phyloP scores from a whole-genome alignment of 2,329 filamentous ascomycete species.

The Amauroascus niger region DNA sequence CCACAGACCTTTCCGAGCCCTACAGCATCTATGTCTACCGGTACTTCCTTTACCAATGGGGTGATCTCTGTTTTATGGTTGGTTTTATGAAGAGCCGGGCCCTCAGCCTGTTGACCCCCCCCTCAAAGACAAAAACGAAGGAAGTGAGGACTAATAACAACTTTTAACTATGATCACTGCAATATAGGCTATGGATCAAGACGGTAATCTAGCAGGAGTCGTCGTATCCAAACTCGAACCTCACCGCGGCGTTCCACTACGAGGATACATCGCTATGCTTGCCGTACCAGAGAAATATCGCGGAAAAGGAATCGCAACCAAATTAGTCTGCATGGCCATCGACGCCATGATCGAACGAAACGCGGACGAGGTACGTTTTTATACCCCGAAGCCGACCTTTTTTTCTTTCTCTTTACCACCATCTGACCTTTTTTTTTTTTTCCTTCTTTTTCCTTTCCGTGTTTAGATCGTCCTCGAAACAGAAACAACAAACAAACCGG shows the following conservation, averaged over 20 bases:
- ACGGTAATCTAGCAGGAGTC: conserved; percentile 62
- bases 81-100: neutral
- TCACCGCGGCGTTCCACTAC: conserved; percentile 73
- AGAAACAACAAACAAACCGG: conserved; percentile 81
- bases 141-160: neutral
- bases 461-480: conserved; percentile 76
- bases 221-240: conserved; percentile 90
- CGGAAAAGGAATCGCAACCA: conserved; percentile 77
- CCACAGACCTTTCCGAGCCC: conserved; percentile 90
- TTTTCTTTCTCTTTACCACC: neutral
- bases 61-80: conserved; percentile 93
- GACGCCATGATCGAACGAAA: conserved; percentile 76
- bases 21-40: conserved; percentile 99
- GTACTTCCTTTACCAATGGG: conserved; percentile 97
- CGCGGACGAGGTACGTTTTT: conserved; percentile 61
- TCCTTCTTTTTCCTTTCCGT: neutral
- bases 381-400: neutral
- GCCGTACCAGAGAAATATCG: conserved; percentile 75
- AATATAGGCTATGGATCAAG: conserved; percentile 45
- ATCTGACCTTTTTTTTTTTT: neutral
- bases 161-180: no score
- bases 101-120: neutral
- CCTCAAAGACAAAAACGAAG: neutral
- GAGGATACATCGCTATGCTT: conserved; percentile 97
- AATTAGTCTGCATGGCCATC: conserved; percentile 79